Evolutionary conservation across 768 basidiomycete genomes (phyloP).

Genomic region (Pisolithus marmoratus): DNA sequence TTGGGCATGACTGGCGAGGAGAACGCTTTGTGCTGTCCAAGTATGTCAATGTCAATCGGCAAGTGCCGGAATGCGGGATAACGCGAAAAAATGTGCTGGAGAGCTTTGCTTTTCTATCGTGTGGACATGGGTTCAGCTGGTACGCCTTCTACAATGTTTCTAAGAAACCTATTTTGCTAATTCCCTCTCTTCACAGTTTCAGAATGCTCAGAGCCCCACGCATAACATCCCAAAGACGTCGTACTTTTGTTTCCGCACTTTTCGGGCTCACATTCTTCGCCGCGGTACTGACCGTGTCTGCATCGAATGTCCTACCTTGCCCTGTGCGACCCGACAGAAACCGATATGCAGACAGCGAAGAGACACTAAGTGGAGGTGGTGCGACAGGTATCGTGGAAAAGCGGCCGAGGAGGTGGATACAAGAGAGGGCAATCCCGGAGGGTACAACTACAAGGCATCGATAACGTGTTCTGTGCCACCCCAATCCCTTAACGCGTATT

Average conservation of each 20-base stretch:
- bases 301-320: constrained; percentile 74
- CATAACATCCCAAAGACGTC: constrained; percentile 51
- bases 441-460: constrained; percentile 7
- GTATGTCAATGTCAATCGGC: background rate
- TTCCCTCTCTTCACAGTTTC: constrained; percentile 2
- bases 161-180: background rate
- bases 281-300: constrained; percentile 73
- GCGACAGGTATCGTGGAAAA: constrained; percentile 47
- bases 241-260: constrained; percentile 70
- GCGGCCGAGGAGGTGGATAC: constrained; percentile 74
- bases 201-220: constrained; percentile 62
- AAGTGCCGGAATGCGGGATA: constrained; percentile 2
- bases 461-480: background rate
- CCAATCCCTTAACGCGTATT: background rate
- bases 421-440: constrained; percentile 45
- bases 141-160: constrained; percentile 3
- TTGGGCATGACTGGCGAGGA: constrained; percentile 31
- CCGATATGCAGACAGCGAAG: constrained; percentile 54
- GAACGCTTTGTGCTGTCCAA: background rate
- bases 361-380: constrained; percentile 19
- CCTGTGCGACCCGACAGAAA: constrained; percentile 58
- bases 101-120: background rate
- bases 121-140: constrained; percentile 24
- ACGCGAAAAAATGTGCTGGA: no score
- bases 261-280: constrained; percentile 79